Conservation (phyloP, 1,139 yeast genomes). For the Yamadazyma jaroonii region DNA sequence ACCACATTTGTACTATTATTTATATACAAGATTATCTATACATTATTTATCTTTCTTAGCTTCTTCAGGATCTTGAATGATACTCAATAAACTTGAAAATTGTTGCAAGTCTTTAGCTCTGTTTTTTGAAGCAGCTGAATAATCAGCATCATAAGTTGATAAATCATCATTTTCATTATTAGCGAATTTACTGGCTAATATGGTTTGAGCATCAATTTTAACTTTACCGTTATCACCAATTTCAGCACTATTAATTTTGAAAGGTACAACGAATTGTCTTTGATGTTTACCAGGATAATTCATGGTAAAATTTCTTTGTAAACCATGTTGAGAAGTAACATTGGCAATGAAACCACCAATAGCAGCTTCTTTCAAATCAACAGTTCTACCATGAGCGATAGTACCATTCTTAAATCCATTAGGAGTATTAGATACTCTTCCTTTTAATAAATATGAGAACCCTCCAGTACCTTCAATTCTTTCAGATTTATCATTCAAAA, state of each 20-base stretch:
- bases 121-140: constrained; percentile 34
- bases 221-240: constrained; percentile 36
- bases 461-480: constrained; percentile 69
- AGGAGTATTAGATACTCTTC: constrained; percentile 72
- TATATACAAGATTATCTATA: constrained; percentile 1
- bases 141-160: constrained; percentile 24
- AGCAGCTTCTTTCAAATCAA: constrained; percentile 56
- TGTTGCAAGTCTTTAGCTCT: constrained; percentile 27
- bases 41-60: background rate
- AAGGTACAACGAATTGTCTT: constrained; percentile 46
- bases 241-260: constrained; percentile 41
- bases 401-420: constrained; percentile 62
- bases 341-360: constrained; percentile 71
- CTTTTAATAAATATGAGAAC: constrained; percentile 65
- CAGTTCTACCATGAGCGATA: constrained; percentile 69
- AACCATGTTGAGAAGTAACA: constrained; percentile 36
- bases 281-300: constrained; percentile 43
- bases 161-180: constrained; percentile 16
- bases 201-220: constrained; percentile 33
- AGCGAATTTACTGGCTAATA: constrained; percentile 2
- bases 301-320: constrained; percentile 40
- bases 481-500: constrained; percentile 8
- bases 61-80: constrained; percentile 10
- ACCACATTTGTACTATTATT: constrained; percentile 2
- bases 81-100: constrained; percentile 15